phyloP scores from a whole-genome alignment of 1,284 basidiomycete genomes.

The Hymenochaete sp. region DNA sequence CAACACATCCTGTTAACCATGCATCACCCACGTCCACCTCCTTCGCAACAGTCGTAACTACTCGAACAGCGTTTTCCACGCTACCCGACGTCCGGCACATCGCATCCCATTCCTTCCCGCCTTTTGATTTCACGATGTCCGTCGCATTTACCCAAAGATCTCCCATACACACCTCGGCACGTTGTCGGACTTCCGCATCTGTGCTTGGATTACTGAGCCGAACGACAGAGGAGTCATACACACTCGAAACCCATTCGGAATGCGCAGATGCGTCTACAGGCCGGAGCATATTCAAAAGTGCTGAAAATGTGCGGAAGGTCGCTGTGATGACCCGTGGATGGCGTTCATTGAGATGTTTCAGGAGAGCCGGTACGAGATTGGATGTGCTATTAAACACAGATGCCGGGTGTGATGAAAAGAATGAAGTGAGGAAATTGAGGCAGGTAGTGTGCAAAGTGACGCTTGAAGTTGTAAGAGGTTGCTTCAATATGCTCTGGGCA shows the following conservation, averaged over 20 bases:
- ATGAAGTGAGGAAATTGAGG: slow-evolving; percentile 76
- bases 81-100: slow-evolving; percentile 74
- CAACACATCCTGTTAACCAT: slow-evolving; percentile 75
- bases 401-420: slow-evolving; percentile 76
- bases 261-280: slow-evolving; percentile 44
- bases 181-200: slow-evolving; percentile 83
- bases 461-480: slow-evolving; percentile 57
- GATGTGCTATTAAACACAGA: slow-evolving; percentile 58
- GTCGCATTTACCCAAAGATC: slow-evolving; percentile 83
- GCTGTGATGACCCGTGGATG: slow-evolving; percentile 76
- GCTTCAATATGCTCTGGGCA: slow-evolving; percentile 54
- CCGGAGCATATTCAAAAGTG: slow-evolving; percentile 54
- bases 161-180: slow-evolving; percentile 77
- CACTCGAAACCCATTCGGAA: slow-evolving; percentile 47
- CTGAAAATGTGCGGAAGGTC: slow-evolving; percentile 73
- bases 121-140: slow-evolving; percentile 54
- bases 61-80: slow-evolving; percentile 61
- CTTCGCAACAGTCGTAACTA: slow-evolving; percentile 62
- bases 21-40: slow-evolving; percentile 59
- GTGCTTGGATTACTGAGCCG: slow-evolving; percentile 76
- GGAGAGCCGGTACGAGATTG: slow-evolving; percentile 39
- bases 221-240: slow-evolving; percentile 69
- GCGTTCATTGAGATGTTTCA: slow-evolving; percentile 43
- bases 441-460: slow-evolving; percentile 72
- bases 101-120: slow-evolving; percentile 68